Conservation (phyloP, 2,329 filamentous ascomycete genomes). For the Blastomyces parvus region DNA sequence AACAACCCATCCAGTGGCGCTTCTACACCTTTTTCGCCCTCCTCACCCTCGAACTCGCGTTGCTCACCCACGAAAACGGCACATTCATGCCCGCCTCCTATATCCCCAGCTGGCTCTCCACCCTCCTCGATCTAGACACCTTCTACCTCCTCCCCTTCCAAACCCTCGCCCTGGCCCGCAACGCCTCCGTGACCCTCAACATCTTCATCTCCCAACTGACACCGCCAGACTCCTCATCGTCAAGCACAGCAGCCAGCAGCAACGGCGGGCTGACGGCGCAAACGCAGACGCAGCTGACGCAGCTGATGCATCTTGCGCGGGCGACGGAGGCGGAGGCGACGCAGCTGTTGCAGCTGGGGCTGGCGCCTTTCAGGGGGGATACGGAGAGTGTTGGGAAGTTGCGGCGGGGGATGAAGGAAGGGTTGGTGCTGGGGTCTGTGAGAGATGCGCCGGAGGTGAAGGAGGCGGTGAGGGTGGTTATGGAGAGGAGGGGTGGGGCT, state of each 20-base stretch:
- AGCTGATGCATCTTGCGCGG: constrained; percentile 52
- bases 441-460: constrained; percentile 70
- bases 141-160: constrained; percentile 67
- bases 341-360: constrained; percentile 64
- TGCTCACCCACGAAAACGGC: constrained; percentile 45
- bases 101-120: constrained; percentile 24
- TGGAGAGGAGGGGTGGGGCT: background rate
- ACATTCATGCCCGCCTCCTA: constrained; percentile 29
- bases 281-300: constrained; percentile 55
- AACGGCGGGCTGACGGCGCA: constrained; percentile 30
- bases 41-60: constrained; percentile 48
- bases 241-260: constrained; percentile 23
- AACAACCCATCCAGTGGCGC: constrained; percentile 35
- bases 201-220: constrained; percentile 76
- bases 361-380: constrained; percentile 72
- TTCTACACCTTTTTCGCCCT: constrained; percentile 46
- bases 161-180: constrained; percentile 63
- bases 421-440: constrained; percentile 79
- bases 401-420: constrained; percentile 67
- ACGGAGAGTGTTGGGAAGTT: constrained; percentile 53
- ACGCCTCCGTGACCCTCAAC: constrained; percentile 66
- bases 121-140: constrained; percentile 35
- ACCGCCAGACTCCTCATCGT: constrained; percentile 48
- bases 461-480: constrained; percentile 60
- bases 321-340: constrained; percentile 59